Evolutionary conservation across 2,329 filamentous ascomycete genomes (phyloP), one percentile per base, ranked within the genome.

Genomic region (Fusarium nodosum): DNA sequence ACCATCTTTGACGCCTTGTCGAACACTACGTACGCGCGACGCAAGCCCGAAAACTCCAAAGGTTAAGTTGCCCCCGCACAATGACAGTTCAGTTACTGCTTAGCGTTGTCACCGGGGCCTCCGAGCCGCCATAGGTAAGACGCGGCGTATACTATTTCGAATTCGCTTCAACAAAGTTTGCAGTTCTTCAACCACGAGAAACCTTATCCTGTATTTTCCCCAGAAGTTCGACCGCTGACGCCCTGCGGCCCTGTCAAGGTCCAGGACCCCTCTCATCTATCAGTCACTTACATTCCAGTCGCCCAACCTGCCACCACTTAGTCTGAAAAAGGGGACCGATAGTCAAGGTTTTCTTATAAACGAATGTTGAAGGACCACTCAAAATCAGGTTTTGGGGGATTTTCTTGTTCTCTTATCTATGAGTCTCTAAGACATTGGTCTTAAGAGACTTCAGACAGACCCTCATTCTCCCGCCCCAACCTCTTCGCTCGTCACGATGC

Each of bases 281-380:
- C 66, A 69, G 57, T 56, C 58, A 68, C 30, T 68, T 60, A 42
- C 67, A 69, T 69, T 69, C 67, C 67, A 69, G 66, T 64, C 60
- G n/a, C 26, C 28, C 45, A 52, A 33, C 45, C 51, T 48, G 59
- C 55, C 53, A 68, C 36, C 45, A 60, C 66, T 59, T 57, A 60
- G 53, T 38, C 15, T 30, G 53, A 46, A 50, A 56, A 55, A 39
- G 28, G 64, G 51, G 51, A 53, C 34, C 33, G 46, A 30, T 24
- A 45, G 44, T 31, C 51, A 52, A 52, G 48, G 24, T 26, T 38
- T 45, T 50, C 44, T 69, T 66, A 68, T 68, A 69, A 52, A 69
- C 61, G 26, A 48, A 48, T 31, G 28, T 26, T 31, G 34, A n/a
- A 34, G 38, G n/a, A 13, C 44, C 34, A 9, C 45, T 41, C 22